Evolutionary conservation across 768 basidiomycete genomes (phyloP), one percentile per base, ranked within the genome.

Genomic region (Xanthoconium purpureum): DNA sequence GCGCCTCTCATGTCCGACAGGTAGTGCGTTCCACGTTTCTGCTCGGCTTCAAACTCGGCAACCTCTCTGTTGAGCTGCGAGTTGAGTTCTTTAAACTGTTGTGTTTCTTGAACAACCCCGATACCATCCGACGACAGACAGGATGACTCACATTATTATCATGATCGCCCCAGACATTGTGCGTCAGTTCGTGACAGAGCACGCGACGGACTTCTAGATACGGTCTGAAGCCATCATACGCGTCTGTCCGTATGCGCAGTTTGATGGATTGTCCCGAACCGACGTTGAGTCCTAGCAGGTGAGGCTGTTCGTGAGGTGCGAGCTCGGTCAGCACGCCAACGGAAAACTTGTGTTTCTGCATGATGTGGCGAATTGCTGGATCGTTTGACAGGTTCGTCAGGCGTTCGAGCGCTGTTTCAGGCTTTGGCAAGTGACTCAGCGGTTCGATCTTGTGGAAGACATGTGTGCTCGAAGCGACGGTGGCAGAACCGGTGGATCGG

Each of bases 301-400:
- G 74, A 7, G 88, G 88, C 55, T 86, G 79, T 64, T 90, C 88
- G 55, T 88, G 88, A 0, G 89, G 89, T 15, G 88, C 88, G 17
- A 91, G 81, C 70, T 91, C 89, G 2, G 88, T 90, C 43, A 91
- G 74, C 3, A 86, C 57, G 0, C 84, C 84, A 6, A 91, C 87
- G 1, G 82, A 76, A 60, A 89, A 84, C 56, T 82, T 68, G 69
- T 91, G 88, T 57, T 75, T 76, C 59, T 78, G 80, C 89, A 91
- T 90, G 54, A 91, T 67, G 66, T 88, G 82, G 20, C 70, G 74
- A 46, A 90, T 86, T 0, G 86, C 88, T 6, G 84, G 83, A 63
- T 92, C 89, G n/a, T 80, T 74, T 10, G 89, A 76, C 3, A 91
- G 75, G 48, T 78, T 82, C 12, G 73, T 75, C 1, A 91, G 76